Evolutionary conservation across 2,329 filamentous ascomycete species (phyloP).

Genomic region (Thelonectria blattea): DNA sequence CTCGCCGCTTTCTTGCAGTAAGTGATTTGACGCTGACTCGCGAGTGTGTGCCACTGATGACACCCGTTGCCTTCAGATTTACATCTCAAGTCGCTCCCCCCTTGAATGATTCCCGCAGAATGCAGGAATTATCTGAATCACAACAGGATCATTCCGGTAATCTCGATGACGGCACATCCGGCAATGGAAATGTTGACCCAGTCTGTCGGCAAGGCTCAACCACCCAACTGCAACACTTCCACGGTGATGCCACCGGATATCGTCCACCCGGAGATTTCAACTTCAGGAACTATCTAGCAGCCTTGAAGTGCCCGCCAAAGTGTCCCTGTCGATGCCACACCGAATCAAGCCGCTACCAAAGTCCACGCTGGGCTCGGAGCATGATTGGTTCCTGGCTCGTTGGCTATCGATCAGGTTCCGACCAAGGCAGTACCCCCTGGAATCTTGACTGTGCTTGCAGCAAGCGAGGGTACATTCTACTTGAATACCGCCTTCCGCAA

Average conservation of each 20-base stretch:
- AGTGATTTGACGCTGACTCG: not conserved
- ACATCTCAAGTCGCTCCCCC: not conserved
- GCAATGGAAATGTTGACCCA: not conserved
- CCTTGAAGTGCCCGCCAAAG: not conserved
- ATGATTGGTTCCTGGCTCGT: not conserved
- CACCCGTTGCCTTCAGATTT: not conserved
- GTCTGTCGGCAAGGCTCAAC: not conserved
- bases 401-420: not conserved
- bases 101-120: not conserved
- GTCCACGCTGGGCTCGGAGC: not conserved
- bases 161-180: not conserved
- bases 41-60: not conserved
- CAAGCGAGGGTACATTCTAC: not conserved
- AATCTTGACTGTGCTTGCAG: not conserved
- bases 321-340: not conserved
- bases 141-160: not conserved
- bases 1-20: not conserved
- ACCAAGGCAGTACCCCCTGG: not conserved
- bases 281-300: not conserved
- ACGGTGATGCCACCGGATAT: too few relatives aligned
- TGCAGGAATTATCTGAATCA: not conserved
- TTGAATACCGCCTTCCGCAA: not conserved
- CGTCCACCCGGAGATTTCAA: not conserved
- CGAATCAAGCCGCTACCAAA: not conserved
- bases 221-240: too few relatives aligned